phyloP scores from a whole-genome alignment of 192 early-diverging fungal species.

The Backusella australiensis region DNA sequence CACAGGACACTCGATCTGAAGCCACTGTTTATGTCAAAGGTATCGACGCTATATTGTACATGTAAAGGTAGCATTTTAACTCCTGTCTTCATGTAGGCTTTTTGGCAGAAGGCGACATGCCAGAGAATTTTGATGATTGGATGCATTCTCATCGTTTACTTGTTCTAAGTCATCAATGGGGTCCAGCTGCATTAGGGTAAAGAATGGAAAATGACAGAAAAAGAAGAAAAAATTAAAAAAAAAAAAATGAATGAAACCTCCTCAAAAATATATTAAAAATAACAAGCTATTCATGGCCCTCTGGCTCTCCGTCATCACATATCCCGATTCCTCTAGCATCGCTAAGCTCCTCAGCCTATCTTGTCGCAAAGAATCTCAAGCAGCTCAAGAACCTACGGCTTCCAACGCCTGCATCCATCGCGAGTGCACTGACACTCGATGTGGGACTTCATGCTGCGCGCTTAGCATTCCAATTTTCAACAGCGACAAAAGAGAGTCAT shows the following conservation, averaged over 20 bases:
- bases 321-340: conserved; percentile 32
- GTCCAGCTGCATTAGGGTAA: conserved; percentile 30
- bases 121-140: conserved; percentile 38
- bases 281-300: conserved; percentile 34
- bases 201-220: background rate
- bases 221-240: background rate
- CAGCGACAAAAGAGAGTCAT: conserved; percentile 25
- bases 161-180: conserved; percentile 28
- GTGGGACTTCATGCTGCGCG: conserved; percentile 26
- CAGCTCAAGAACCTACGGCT: conserved; percentile 18
- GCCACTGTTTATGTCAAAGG: conserved; percentile 39
- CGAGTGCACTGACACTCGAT: conserved; percentile 27
- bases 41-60: background rate
- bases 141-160: conserved; percentile 34
- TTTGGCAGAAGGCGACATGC: conserved; percentile 32
- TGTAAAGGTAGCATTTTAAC: background rate
- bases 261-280: background rate
- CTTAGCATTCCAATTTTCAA: conserved; percentile 27
- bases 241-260: background rate
- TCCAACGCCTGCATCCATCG: conserved; percentile 25
- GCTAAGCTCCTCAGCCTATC: conserved; percentile 22
- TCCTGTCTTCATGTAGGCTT: conserved; percentile 15
- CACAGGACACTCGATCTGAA: conserved; percentile 12
- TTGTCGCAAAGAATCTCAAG: conserved; percentile 10
- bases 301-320: conserved; percentile 18